phyloP scores from a whole-genome alignment of 768 basidiomycete genomes.

The Candolleomyces efflorescens region DNA sequence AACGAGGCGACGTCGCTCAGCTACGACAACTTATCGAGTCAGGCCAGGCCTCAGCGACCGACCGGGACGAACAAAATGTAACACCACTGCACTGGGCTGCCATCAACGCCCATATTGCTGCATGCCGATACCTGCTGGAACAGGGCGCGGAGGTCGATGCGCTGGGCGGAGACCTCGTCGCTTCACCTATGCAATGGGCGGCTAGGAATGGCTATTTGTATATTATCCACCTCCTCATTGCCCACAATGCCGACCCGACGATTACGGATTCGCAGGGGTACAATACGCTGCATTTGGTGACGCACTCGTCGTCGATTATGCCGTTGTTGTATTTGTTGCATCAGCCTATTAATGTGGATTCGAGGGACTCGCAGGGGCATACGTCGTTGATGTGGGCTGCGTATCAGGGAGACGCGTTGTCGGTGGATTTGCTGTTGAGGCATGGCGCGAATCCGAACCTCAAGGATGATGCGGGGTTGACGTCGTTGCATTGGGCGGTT shows the following conservation, averaged over 20 bases:
- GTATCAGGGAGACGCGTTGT: conserved; percentile 96
- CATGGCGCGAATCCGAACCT: conserved; percentile 80
- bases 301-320: conserved; percentile 94
- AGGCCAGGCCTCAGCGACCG: conserved; percentile 65
- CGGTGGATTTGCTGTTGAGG: conserved; percentile 83
- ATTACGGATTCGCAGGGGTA: conserved; percentile 93
- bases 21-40: conserved; percentile 67
- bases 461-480: conserved; percentile 77
- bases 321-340: conserved; percentile 88
- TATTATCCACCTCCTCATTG: conserved; percentile 87
- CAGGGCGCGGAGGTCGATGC: conserved; percentile 95
- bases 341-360: conserved; percentile 91
- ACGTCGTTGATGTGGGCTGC: conserved; percentile 98
- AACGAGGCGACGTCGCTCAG: conserved; percentile 73
- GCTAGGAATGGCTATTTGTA: conserved; percentile 96
- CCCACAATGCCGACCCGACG: conserved; percentile 89
- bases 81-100: conserved; percentile 98
- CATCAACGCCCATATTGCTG: conserved; percentile 91
- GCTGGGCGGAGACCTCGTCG: conserved; percentile 87
- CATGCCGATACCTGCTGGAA: conserved; percentile 83
- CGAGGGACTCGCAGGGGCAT: conserved; percentile 87
- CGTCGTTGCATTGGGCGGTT: conserved; percentile 96
- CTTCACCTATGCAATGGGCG: conserved; percentile 98
- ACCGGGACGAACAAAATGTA: conserved; percentile 86
- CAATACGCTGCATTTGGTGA: conserved; percentile 93